Base-by-base conservation (phyloP, 1,284 basidiomycete species). In the Papiliotrema nemorosa region DNA sequence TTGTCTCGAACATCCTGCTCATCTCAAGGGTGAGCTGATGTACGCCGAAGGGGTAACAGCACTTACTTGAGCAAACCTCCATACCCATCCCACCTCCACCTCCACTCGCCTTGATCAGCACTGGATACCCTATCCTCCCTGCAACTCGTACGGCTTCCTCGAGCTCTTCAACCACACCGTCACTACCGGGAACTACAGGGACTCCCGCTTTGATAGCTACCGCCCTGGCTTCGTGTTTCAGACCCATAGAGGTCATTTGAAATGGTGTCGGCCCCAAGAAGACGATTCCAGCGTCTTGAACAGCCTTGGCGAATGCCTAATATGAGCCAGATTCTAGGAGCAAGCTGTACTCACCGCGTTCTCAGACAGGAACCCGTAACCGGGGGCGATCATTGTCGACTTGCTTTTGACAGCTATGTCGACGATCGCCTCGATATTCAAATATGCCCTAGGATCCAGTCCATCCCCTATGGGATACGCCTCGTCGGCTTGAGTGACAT, bases 21-120 rank as follows among this genome's bases (percentile, higher is more conserved):
- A 31, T 31, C 29, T 31, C 9, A 7, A 7, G 7, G 7, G 29
- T 31, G 9, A 31, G 29, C 29, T 31, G 14, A 7, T 7, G 9
- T 31, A 7, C 29, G 29, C 29, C 29, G 14, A 14, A 37, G 6
- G 10, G 35, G 18, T 37, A 14, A 18, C 10, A 37, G 18, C 14
- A 20, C 31, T 33, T 37, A 14, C 35, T 57, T n/a, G 76, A 52
- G 63, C 83, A 85, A 20, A 86, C 77, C 7, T 79, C 77, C 57
- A 87, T 78, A 7, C 85, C 85, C 79, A 85, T 83, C 0, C 86
- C 86, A 2, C 86, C 85, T 2, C 85, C 86, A 6, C 85, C 86
- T 0, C 81, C 82, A 0, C 82, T 83, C 5, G 84, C 81, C 67
- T 87, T 87, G 45, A 64, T 48, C 50, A 67, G 61, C 13, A 72